These are phyloP conservation scores for Microthlaspi erraticum DNA, from an alignment of 345 rosid species.

Conservation along the genomic window DNA sequence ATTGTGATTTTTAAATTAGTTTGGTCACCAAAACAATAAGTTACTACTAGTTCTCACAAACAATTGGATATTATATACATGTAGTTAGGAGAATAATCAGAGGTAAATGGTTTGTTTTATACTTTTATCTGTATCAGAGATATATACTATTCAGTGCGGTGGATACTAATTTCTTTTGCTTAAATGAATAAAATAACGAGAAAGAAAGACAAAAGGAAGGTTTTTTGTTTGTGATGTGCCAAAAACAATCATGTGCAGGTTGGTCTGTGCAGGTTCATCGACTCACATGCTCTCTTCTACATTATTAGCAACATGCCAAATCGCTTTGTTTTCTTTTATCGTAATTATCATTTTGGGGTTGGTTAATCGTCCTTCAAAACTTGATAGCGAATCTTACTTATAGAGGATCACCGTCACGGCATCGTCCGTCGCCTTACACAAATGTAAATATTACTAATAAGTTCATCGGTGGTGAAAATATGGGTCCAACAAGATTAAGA, in stretches of 20 bases:
- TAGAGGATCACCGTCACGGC: constrained; percentile 39
- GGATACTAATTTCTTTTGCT: not conserved
- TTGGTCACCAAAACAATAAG: not conserved
- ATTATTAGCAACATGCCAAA: constrained; percentile 45
- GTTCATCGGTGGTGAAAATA: not conserved
- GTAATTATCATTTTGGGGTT: not conserved
- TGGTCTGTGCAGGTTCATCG: constrained; percentile 38
- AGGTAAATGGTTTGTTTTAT: constrained; percentile 3
- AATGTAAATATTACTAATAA: too few species aligned
- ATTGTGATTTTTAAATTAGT: not conserved
- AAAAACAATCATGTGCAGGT: constrained; percentile 42
- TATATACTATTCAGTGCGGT: constrained; percentile 13
- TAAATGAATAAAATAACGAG: constrained; percentile 22
- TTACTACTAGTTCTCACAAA: not conserved
- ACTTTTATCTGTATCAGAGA: not conserved
- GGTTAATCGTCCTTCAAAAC: constrained; percentile 16
- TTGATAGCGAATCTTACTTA: constrained; percentile 16
- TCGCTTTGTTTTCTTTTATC: not conserved
- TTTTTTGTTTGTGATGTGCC: constrained; percentile 25
- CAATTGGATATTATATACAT: too few species aligned
- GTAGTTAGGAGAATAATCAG: not conserved
- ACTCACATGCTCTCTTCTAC: constrained; percentile 40
- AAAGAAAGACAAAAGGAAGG: constrained; percentile 38
- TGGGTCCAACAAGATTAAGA: not conserved
- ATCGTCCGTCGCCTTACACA: constrained; percentile 15